Conservation (phyloP, 768 basidiomycete species). For the Tricholoma flavovirens region DNA sequence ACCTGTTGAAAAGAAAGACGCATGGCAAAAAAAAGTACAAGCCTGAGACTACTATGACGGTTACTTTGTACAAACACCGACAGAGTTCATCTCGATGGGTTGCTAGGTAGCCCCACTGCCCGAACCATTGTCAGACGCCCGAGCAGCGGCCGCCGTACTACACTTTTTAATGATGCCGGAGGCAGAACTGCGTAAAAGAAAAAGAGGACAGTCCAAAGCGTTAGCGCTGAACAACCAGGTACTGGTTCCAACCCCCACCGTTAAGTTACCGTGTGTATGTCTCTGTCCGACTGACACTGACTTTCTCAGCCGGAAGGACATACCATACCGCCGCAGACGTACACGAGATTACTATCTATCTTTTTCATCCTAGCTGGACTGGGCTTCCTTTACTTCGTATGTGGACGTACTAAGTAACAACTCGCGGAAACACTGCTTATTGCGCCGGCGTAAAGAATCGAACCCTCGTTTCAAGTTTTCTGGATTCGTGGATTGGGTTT, state of each 20-base stretch:
- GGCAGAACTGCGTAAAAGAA: constrained; percentile 4
- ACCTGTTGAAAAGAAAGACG: neutral
- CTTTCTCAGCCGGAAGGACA: neutral
- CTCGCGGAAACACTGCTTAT: neutral
- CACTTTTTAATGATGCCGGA: constrained; percentile 7
- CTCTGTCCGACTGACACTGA: no score
- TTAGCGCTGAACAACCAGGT: constrained; percentile 3
- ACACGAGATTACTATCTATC: neutral
- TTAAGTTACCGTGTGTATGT: no score
- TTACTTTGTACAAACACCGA: no score
- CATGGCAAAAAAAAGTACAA: neutral
- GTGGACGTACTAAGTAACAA: neutral
- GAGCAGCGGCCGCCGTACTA: no score
- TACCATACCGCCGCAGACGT: neutral
- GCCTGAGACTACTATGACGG: no score
- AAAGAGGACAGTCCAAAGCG: constrained; percentile 3
- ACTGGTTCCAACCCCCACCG: no score
- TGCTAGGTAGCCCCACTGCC: no score
- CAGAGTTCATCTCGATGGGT: no score
- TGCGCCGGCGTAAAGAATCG: constrained; percentile 8
- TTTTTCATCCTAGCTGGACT: constrained; percentile 4
- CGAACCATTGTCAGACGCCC: no score
- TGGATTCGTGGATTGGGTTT: constrained; percentile 35
- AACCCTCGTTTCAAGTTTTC: constrained; percentile 17
- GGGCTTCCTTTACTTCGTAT: constrained; percentile 9